These are phyloP conservation scores for Anastatica hierochuntica DNA, from an alignment of 345 rosid genomes.

Conservation along the genomic window DNA sequence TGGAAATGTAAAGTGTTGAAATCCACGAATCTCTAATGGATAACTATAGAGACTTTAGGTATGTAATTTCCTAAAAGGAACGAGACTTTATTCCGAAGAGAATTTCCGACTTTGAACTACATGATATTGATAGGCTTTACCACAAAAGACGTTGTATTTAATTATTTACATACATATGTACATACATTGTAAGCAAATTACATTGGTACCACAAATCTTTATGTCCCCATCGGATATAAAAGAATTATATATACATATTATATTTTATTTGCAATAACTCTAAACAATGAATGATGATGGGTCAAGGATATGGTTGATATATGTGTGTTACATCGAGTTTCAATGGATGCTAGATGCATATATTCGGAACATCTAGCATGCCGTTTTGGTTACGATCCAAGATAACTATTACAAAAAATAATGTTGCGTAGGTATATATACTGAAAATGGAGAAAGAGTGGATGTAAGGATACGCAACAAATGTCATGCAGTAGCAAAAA, in stretches of 20 bases:
- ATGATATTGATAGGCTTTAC: no score
- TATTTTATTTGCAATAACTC: no score
- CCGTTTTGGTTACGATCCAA: constrained; percentile 6
- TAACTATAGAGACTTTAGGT: no score
- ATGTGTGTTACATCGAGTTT: not conserved
- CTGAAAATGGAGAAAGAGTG: constrained; percentile 7
- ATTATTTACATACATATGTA: no score
- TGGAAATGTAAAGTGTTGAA: no score
- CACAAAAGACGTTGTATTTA: no score
- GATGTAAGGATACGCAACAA: no score
- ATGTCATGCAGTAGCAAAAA: constrained; percentile 18
- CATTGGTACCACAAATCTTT: not conserved
- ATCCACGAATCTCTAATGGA: no score
- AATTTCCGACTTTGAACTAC: no score
- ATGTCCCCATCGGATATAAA: constrained; percentile 6
- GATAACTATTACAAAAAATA: no score
- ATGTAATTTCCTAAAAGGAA: not conserved
- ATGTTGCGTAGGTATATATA: no score
- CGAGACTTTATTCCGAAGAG: not conserved
- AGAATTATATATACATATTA: not conserved
- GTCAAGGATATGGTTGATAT: not conserved
- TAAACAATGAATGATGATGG: not conserved
- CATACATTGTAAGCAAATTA: no score
- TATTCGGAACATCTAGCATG: constrained; percentile 3
- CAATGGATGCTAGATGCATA: not conserved